Conservation (phyloP, 129 eudicot genomes). For the Kitagawia praeruptora region DNA sequence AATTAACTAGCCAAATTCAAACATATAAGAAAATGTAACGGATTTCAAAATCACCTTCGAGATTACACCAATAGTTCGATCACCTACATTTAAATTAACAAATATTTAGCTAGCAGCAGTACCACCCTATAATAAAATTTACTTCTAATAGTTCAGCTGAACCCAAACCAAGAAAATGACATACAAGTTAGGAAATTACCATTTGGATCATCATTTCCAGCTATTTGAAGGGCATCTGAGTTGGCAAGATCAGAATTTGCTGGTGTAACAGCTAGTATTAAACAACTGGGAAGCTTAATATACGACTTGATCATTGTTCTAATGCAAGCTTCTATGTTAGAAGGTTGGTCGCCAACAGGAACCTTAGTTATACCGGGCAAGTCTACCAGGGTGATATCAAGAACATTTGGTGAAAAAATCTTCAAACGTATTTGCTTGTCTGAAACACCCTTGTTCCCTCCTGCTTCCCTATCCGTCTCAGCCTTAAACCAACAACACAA, state of each 20-base stretch:
- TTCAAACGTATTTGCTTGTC: too few species aligned
- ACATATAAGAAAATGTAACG: not conserved
- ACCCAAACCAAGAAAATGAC: not conserved
- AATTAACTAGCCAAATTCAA: too few species aligned
- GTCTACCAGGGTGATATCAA: too few species aligned
- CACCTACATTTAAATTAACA: constrained; percentile 43
- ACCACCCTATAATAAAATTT: not conserved
- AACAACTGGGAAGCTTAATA: constrained; percentile 70
- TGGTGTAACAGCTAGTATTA: constrained; percentile 91
- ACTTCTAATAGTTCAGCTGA: not conserved
- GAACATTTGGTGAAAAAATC: too few species aligned
- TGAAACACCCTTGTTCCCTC: too few species aligned
- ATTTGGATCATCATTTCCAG: constrained; percentile 93
- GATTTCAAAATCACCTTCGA: constrained; percentile 49
- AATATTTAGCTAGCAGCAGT: constrained; percentile 12
- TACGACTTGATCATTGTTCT: constrained; percentile 90
- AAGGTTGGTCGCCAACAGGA: too few species aligned
- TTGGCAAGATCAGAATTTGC: constrained; percentile 93
- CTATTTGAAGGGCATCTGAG: constrained; percentile 96
- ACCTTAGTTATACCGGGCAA: too few species aligned
- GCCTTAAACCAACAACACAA: too few species aligned
- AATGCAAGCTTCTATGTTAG: too few species aligned
- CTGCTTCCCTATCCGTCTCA: too few species aligned
- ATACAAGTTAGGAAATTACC: constrained; percentile 37
- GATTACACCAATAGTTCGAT: constrained; percentile 93